Base-by-base conservation (phyloP, 2,329 filamentous ascomycete species). In the Trichoderma sp. region DNA sequence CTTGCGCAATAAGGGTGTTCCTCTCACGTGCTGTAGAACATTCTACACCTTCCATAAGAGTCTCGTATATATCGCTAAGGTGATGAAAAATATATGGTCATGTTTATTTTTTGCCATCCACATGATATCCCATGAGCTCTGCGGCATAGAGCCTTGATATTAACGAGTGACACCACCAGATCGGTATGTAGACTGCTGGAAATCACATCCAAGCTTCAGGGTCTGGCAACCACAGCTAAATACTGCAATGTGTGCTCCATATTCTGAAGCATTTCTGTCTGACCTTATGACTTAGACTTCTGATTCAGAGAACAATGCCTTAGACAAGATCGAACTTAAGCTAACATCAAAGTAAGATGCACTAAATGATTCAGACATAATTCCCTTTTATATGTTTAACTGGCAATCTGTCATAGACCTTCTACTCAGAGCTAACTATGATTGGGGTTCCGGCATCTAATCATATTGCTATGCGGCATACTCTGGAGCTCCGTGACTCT, bases 41-140 rank as follows among this genome's bases (percentile, higher is more conserved):
- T 43, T 43, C 15, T 9, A 43, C 3, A 3, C n/a, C 39, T 43
- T 43, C 15, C 39, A 43, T n/a, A 15, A n/a, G 2, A 43, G 18
- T 39, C 36, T n/a, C 7, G 15, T n/a, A 9, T 0, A 4, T n/a
- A n/a, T 43, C 39, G 39, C 39, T 9, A n/a, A n/a, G n/a, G n/a
- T n/a, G n/a, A n/a, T n/a, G n/a, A n/a, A n/a, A n/a, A 43, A 43
- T 43, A 4, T 43, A n/a, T n/a, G 7, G 39, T 9, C 39, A 0
- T 43, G 0, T 8, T 43, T n/a, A 4, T 43, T 3, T 43, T n/a
- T n/a, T 43, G 7, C 15, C 39, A 43, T 43, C 3, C 15, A 4
- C 0, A n/a, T n/a, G 18, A n/a, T n/a, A 43, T 43, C 1, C 7
- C 3, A n/a, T 43, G 15, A n/a, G 4, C 3, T 2, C 7, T 9